These are phyloP conservation scores for Capronia epimyces DNA, from an alignment of 2,329 filamentous ascomycete species.

Conservation along the genomic window DNA sequence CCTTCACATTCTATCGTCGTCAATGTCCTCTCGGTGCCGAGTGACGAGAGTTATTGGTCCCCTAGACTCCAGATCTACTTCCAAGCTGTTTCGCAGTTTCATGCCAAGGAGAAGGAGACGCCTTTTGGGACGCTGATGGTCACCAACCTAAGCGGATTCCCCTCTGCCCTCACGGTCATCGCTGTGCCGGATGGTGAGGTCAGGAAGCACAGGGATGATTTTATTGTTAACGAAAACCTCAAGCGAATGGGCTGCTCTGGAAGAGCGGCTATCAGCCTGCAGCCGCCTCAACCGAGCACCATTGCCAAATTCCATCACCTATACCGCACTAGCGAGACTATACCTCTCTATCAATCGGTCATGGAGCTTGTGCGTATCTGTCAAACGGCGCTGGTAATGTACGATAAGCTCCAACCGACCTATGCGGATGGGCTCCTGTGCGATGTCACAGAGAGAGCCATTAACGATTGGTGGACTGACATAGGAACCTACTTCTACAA, in stretches of 20 bases:
- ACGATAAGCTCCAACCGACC: slow-evolving; percentile 77
- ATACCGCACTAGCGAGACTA: slow-evolving; percentile 79
- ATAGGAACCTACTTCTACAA: slow-evolving; percentile 90
- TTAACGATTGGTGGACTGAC: slow-evolving; percentile 94
- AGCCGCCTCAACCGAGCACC: slow-evolving; percentile 71
- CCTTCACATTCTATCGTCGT: slow-evolving; percentile 70
- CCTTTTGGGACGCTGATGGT: slow-evolving; percentile 81
- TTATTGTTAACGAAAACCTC: slow-evolving; percentile 89
- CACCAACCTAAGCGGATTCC: slow-evolving; percentile 87
- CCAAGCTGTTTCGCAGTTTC: slow-evolving; percentile 74
- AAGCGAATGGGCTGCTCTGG: slow-evolving; percentile 91
- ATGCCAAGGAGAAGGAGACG: slow-evolving; percentile 78
- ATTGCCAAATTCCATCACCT: slow-evolving; percentile 87
- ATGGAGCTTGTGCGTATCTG: slow-evolving; percentile 86
- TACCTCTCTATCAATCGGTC: slow-evolving; percentile 71
- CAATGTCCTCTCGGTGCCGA: slow-evolving; percentile 74
- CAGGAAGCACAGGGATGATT: slow-evolving; percentile 69
- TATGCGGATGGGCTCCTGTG: slow-evolving; percentile 91
- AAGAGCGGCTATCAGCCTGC: slow-evolving; percentile 74
- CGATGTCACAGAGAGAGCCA: slow-evolving; percentile 82
- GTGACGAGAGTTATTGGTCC: slow-evolving; percentile 75
- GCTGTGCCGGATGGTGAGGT: slow-evolving; percentile 81
- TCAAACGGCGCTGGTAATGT: slow-evolving; percentile 80
- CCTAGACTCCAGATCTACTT: slow-evolving; percentile 75
- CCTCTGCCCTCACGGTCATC: slow-evolving; percentile 88